Conservation (phyloP, 441 rosid species). For the Adansonia gregorii region DNA sequence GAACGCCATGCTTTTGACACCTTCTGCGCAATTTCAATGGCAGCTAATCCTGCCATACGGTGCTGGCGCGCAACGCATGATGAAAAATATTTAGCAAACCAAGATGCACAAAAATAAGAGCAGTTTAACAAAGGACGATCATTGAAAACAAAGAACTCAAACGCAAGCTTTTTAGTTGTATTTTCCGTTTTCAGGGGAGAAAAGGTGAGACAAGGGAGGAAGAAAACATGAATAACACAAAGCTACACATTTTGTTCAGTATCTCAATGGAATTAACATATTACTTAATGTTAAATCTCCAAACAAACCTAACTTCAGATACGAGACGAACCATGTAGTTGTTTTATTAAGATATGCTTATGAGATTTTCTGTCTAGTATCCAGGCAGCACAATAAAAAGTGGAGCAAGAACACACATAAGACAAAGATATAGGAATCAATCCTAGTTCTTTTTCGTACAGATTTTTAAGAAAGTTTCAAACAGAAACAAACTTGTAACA, state of each 20-base stretch:
- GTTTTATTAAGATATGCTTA: not conserved
- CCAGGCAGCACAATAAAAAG: not conserved
- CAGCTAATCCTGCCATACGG: constrained; percentile 99
- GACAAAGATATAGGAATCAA: not conserved
- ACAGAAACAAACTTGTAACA: not conserved
- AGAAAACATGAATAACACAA: not conserved
- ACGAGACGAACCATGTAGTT: not conserved
- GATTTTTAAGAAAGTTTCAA: not conserved
- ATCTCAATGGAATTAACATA: constrained; percentile 10
- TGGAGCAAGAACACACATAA: not conserved
- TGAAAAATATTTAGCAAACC: constrained; percentile 24
- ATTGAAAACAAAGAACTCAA: not conserved
- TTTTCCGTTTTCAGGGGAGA: constrained; percentile 7
- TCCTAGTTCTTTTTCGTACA: not conserved
- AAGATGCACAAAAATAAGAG: constrained; percentile 17
- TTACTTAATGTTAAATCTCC: not conserved
- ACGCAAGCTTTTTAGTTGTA: not conserved
- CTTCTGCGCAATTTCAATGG: constrained; percentile 89
- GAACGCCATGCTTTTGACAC: constrained; percentile 96
- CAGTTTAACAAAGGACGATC: constrained; percentile 12
- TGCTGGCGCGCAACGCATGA: constrained; percentile 63
- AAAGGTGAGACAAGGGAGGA: not conserved
- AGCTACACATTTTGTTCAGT: not conserved
- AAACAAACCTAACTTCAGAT: constrained; percentile 1
- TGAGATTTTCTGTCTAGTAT: not conserved